Evolutionary conservation across 129 eudicot genomes (phyloP), one percentile per base, ranked within the genome.

Genomic region (Ambrosia trifida): DNA sequence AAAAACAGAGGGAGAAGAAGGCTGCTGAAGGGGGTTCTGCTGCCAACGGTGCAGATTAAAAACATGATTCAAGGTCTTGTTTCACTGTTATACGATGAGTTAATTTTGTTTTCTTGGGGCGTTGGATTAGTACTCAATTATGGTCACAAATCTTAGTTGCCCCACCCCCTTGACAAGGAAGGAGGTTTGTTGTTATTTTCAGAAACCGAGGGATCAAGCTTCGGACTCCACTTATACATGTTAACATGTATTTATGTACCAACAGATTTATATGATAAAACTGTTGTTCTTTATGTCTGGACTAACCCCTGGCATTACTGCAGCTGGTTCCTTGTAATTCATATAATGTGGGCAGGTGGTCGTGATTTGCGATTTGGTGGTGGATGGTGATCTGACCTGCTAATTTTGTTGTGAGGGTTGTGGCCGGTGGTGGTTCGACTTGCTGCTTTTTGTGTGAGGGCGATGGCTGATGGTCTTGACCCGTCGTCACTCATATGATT

Each of bases 1-100:
- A 89, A 79, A 92, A 92, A 61, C 96, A 88, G 69, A 82, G 82
- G 79, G 95, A 93, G 86, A 93, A 89, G 75, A 89, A 93, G 82
- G 87, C 95, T 64, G 92, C 90, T 12, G 98, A 85, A 83, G 92
- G 40, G 56, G 86, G 86, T 44, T 73, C 80, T 24, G 78, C 70
- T 73, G 78, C 74, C 19, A 53, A 65, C 4, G 81, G 77, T 75
- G 66, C 86, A 47, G 72, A 51, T 53, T 77, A 77, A 68, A 16
- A 50, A 51, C 35, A 13, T 68, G 32, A 61, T 60, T 19, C 4
- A 24, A 33, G 69, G 60, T 58, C 60, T 30, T 72, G 36, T 47
- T 59, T 59, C 17, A 57, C 32, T 58, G 57, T 12, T 38, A 36
- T 4, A 62, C 19, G 19, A 43, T 43, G 43, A 36, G 53, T 10